Base-by-base conservation (phyloP, 2,329 filamentous ascomycete species). In the Cephalotrichum gorgonifer region DNA sequence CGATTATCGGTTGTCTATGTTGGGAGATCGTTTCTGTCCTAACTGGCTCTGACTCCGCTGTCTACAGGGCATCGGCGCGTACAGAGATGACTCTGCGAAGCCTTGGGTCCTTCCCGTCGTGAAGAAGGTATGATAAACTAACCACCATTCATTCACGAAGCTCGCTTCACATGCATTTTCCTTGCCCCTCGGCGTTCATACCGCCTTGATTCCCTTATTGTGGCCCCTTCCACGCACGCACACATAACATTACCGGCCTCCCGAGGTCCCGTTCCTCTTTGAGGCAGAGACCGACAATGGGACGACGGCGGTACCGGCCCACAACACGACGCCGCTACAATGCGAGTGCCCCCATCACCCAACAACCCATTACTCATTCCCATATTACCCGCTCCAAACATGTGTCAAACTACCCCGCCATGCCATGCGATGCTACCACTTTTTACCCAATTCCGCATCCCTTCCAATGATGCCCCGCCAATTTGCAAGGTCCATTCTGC, bases 91-190 rank as follows among this genome's bases (percentile, higher is more conserved):
- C 71, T 85, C 90, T 63, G 91, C 89, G 53, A 97, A 97, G 74
- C 93, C 93, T 3, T 98, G 93, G 93, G 83, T 98, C 53, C 71
- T 98, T 54, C 91, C 93, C 20, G 91, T 97, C 2, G 91, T 97
- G 53, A 94, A 88, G 72, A 94, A 95, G 86, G 91, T 95, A 72
- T 62, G 72, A 57, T n/a, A n/a, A 20, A 48, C 48, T 39, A 31
- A 31, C 30, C 15, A n/a, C n/a, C n/a, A n/a, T n/a, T n/a, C n/a
- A n/a, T n/a, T n/a, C n/a, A n/a, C n/a, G n/a, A n/a, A n/a, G n/a
- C n/a, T n/a, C n/a, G n/a, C n/a, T n/a, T n/a, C n/a, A n/a, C n/a
- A n/a, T n/a, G n/a, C n/a, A n/a, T n/a, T n/a, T n/a, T n/a, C n/a
- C n/a, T n/a, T n/a, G n/a, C n/a, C n/a, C n/a, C n/a, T n/a, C n/a